Base-by-base conservation (phyloP, 2,329 filamentous ascomycete genomes). In the Aureobasidium leucospermi region DNA sequence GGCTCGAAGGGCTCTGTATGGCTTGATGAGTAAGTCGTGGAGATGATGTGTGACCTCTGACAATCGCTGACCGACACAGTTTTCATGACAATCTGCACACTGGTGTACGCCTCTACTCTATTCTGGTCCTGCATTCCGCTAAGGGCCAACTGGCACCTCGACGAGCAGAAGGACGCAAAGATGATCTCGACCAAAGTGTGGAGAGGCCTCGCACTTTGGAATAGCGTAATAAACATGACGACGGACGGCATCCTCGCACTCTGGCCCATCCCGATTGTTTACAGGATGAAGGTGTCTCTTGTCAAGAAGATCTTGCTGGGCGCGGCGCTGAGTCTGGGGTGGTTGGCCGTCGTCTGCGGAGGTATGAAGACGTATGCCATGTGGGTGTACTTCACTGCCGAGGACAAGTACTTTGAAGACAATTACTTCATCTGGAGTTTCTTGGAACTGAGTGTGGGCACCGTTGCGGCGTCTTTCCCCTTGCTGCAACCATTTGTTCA, bases 401-500 rank as follows among this genome's bases (percentile, higher is more conserved):
- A 19, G 6, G 51, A 55, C 38, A 55, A 55, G 23, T 55, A 55
- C 16, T 55, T 13, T 29, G 28, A 55, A n/a, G 51, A 55, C 28
- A 23, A 5, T 5, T 55, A 55, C 28, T 55, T 55, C 5, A 9
- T 55, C 38, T 55, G 38, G 51, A 43, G 51, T 19, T 55, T 55
- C 16, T 3, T 55, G 15, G 51, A 55, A 19, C 11, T 55, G n/a
- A 42, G 51, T 11, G 51, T 55, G 2, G 39, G 51, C 1, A 34
- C 51, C 2, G 19, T 55, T 9, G 38, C 51, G 9, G 51, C 51
- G 4, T 55, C 51, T 6, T 23, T 55, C 4, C 51, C 51, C 0
- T 23, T 55, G n/a, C 6, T 55, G 28, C 39, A 42, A 23, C 51
- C 51, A 0, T 41, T 55, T 9, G 51, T 55, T n/a, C n/a, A 55